Evolutionary conservation across 306 rosid genomes (phyloP), one percentile per base, ranked within the genome.

Genomic region (Acmispon strigosus): DNA sequence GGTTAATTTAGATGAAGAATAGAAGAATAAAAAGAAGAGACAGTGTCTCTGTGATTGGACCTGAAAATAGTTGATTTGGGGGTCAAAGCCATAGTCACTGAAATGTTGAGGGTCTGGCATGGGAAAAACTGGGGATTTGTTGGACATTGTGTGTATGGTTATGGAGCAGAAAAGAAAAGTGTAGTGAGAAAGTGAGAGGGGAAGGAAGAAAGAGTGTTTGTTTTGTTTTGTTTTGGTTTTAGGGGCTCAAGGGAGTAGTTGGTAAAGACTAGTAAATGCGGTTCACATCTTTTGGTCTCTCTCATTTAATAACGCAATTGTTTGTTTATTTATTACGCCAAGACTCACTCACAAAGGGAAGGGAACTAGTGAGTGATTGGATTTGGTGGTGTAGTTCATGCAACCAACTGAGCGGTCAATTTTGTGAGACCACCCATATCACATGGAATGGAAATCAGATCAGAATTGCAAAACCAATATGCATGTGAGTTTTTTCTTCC

Each of bases 1-100:
- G 42, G 49, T 54, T 27, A 27, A 3, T 27, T 0, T 2, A 0
- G 15, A 1, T 7, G 11, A 66, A 3, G n/a, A 50, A 18, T 1
- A 4, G 12, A 41, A 16, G 2, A 5, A 48, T 32, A 49, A 10
- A 9, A 15, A 0, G 4, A 20, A 53, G 44, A 47, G 12, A n/a
- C 14, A 50, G 0, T 27, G n/a, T 2, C 2, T 2, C 1, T 22
- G 1, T 2, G 2, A 1, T 22, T 1, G 15, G 64, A 94, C 99
- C 88, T 94, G 99, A 64, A 94, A 89, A 42, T 91, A 91, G 82
- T 91, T 90, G 78, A 89, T 73, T 76, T 90, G 96, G 15, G 98
- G 92, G 76, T 94, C 98, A 65, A 94, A 94, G 69, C 99, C 99
- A 72, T 94, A 94, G 85, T 94, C 99, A 60, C 92, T 89, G 82